Percentiles rank a stretch among this genome's conserved stretches.
phyloP scores from a whole-genome alignment of 352 stramenopile genomes.

The Globisporangium splendens region DNA sequence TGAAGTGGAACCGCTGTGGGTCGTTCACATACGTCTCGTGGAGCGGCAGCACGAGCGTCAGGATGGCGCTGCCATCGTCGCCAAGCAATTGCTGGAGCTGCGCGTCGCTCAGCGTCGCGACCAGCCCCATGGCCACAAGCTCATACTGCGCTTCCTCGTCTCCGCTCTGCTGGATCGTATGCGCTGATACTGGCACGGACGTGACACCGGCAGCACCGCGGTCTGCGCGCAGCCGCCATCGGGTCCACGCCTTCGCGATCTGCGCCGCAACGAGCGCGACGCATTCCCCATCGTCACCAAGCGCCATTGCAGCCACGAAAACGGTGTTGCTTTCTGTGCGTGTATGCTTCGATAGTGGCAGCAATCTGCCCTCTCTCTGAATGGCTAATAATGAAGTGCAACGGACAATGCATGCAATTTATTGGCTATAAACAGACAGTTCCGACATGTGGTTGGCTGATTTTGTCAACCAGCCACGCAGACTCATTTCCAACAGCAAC shows the following conservation, averaged over 20 bases:
- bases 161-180: conserved; percentile 2
- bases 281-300: not conserved
- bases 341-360: not conserved
- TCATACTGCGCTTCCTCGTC: conserved; percentile 52
- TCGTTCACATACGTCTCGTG: conserved; percentile 15
- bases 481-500: not conserved
- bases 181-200: not conserved
- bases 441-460: not conserved
- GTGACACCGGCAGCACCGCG: not conserved
- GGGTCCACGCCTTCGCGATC: conserved; percentile 13
- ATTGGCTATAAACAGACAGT: conserved; percentile 7
- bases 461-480: conserved; percentile 7
- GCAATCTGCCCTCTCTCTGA: not conserved
- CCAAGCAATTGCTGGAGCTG: conserved; percentile 27
- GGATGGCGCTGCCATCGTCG: conserved; percentile 8
- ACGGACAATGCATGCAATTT: not conserved
- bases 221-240: conserved; percentile 9
- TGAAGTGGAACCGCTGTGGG: conserved; percentile 32
- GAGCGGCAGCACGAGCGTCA: conserved; percentile 42
- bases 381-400: conserved; percentile 6
- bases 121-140: conserved; percentile 40
- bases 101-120: conserved; percentile 12
- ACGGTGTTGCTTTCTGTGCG: too few species aligned
- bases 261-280: conserved; percentile 8
- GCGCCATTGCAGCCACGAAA: conserved; percentile 1